phyloP scores from a whole-genome alignment of 768 basidiomycete genomes.

The Boletus reticulatus region DNA sequence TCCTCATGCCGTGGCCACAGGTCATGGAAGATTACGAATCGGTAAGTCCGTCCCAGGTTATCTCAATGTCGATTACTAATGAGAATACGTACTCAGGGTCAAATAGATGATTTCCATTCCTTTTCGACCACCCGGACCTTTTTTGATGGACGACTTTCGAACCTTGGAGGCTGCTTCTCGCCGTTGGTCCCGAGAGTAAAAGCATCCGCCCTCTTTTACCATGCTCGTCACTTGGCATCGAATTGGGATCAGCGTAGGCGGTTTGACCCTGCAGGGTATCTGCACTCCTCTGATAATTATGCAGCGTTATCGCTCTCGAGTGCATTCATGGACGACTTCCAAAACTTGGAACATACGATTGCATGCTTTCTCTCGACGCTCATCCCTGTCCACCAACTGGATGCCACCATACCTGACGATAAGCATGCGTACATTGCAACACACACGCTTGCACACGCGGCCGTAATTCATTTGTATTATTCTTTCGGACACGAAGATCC shows the following conservation, averaged over 20 bases:
- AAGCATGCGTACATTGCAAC: conserved; percentile 56
- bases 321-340: conserved; percentile 55
- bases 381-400: conserved; percentile 63
- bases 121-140: conserved; percentile 63
- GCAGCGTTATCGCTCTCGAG: conserved; percentile 45
- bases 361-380: conserved; percentile 61
- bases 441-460: conserved; percentile 65
- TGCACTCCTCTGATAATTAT: conserved; percentile 21
- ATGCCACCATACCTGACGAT: conserved; percentile 52
- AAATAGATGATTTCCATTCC: conserved; percentile 47
- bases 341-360: conserved; percentile 61
- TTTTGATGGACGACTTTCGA: conserved; percentile 55
- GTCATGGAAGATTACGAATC: conserved; percentile 68
- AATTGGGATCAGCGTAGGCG: conserved; percentile 59
- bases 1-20: conserved; percentile 78
- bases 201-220: conserved; percentile 72
- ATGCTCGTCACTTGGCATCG: conserved; percentile 58
- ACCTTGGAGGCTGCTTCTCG: conserved; percentile 53
- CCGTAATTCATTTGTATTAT: conserved; percentile 64
- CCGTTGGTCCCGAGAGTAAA: conserved; percentile 66
- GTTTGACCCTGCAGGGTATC: conserved; percentile 17
- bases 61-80: conserved; percentile 12
- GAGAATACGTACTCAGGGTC: conserved; percentile 46
- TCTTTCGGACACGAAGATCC: conserved; percentile 59
- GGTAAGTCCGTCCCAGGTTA: conserved; percentile 39